Conservation (phyloP, 2,329 filamentous ascomycete genomes). For the Cercospora janseana region DNA sequence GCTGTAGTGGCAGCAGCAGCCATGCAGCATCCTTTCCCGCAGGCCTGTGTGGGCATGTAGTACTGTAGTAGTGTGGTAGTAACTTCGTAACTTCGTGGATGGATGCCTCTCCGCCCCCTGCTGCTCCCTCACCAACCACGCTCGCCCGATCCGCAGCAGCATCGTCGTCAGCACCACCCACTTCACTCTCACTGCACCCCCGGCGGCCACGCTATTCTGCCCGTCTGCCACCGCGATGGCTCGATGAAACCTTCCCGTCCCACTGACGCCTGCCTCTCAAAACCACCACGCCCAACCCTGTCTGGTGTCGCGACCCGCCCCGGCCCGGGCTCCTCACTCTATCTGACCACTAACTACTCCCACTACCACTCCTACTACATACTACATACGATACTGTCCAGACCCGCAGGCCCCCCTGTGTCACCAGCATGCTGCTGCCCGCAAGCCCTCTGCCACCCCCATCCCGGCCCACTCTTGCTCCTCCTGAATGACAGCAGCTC, state of each 20-base stretch:
- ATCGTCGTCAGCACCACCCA: slow-evolving; percentile 1
- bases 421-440: slow-evolving; percentile 20
- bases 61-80: too few species aligned
- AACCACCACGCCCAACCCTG: background rate
- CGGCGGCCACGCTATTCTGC: too few species aligned
- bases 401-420: slow-evolving; percentile 15
- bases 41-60: too few species aligned
- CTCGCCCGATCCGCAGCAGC: slow-evolving; percentile 10
- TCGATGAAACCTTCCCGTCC: slow-evolving; percentile 24
- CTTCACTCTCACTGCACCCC: too few species aligned
- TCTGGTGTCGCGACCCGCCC: slow-evolving; percentile 13
- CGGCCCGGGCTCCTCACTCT: slow-evolving; percentile 17
- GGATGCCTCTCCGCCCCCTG: too few species aligned
- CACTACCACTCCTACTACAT: slow-evolving; percentile 4
- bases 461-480: slow-evolving; percentile 16
- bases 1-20: too few species aligned
- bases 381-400: background rate
- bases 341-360: too few species aligned
- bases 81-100: too few species aligned
- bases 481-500: background rate
- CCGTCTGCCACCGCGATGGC: slow-evolving; percentile 13
- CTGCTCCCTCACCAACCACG: too few species aligned
- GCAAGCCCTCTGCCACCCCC: slow-evolving; percentile 8
- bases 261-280: slow-evolving; percentile 1
- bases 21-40: too few species aligned